A percentile compares a stretch with the other conserved stretches of the same genome.
Evolutionary conservation across 73 alveolate species (phyloP).

Genomic region (Paramecium biaurelia): DNA sequence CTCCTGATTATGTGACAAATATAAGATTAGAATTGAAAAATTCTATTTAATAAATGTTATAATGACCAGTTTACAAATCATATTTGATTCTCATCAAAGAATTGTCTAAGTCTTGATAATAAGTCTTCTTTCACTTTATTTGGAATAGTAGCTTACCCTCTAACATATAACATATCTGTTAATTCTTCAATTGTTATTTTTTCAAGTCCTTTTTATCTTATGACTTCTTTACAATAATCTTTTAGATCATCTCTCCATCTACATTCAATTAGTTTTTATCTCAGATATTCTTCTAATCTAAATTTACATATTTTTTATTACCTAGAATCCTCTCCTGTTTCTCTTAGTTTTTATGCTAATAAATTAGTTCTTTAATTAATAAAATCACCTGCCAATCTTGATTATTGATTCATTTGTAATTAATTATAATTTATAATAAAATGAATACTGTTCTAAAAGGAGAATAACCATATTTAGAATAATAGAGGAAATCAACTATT

Average conservation of each 20-base stretch:
- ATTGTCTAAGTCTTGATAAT: conserved; percentile 71
- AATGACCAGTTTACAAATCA: background rate
- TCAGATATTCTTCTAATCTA: conserved; percentile 78
- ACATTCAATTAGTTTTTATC: conserved; percentile 77
- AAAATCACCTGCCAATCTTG: conserved; percentile 24
- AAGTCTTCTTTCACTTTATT: conserved; percentile 79
- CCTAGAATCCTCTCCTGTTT: conserved; percentile 62
- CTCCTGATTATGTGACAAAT: background rate
- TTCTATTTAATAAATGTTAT: background rate
- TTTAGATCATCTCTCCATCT: conserved; percentile 86
- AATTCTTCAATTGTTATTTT: conserved; percentile 78
- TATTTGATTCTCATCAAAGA: conserved; percentile 55
- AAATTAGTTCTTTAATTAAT: conserved; percentile 31
- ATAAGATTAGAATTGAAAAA: background rate
- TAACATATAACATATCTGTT: conserved; percentile 74
- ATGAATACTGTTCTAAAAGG: background rate
- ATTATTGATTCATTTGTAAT: background rate
- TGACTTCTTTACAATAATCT: conserved; percentile 74
- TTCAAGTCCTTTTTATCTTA: conserved; percentile 83
- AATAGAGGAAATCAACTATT: background rate
- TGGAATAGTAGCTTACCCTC: conserved; percentile 82
- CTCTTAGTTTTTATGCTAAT: conserved; percentile 49
- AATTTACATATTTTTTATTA: background rate
- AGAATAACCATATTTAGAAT: background rate
- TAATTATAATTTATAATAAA: background rate